Conservation (phyloP, 176 grass and related monocot genomes). For the Hyparrhenia diplandra region DNA sequence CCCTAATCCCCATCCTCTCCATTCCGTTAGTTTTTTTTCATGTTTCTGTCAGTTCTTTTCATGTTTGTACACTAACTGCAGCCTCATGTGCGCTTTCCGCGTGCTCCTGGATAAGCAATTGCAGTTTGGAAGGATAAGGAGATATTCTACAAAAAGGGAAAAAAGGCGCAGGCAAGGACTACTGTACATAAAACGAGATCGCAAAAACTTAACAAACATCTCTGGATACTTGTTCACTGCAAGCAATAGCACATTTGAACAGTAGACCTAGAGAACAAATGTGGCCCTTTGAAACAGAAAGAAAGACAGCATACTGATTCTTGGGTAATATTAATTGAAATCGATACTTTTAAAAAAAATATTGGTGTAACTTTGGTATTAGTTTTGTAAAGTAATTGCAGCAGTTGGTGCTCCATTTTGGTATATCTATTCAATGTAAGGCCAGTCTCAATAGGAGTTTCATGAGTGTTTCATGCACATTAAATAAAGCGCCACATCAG, state of each 20-base stretch:
- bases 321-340: not conserved
- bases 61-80: not conserved
- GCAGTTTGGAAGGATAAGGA: not conserved
- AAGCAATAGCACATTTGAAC: not conserved
- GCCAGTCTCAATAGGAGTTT: no score
- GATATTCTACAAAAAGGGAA: not conserved
- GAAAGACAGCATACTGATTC: not conserved
- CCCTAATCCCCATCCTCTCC: not conserved
- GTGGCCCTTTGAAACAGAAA: not conserved
- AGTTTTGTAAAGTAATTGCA: not conserved
- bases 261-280: not conserved
- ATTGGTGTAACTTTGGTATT: not conserved
- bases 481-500: no score
- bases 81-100: not conserved
- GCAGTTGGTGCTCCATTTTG: not conserved
- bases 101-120: not conserved
- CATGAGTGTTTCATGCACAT: no score
- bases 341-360: not conserved
- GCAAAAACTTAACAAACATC: not conserved
- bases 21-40: no score
- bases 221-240: not conserved
- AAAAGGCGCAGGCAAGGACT: not conserved
- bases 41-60: no score
- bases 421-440: not conserved
- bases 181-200: not conserved